Conservation (phyloP, 805 yeast species). For the Kluyveromyces starmeri region DNA sequence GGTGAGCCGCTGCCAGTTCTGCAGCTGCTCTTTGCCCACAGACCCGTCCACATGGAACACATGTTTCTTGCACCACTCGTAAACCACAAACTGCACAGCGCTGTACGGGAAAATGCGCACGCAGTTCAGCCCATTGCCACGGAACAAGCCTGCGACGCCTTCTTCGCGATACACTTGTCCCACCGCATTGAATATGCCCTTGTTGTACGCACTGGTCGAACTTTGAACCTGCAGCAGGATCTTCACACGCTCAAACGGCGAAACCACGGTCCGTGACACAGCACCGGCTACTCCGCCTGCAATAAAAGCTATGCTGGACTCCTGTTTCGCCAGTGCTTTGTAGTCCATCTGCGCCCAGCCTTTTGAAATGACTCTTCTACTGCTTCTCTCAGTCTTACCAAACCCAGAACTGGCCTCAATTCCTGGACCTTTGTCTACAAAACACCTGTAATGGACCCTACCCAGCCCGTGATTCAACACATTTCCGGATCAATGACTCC, state of each 20-base stretch:
- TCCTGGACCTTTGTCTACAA: too few relatives aligned
- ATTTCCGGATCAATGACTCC: too few relatives aligned
- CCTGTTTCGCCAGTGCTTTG: slow-evolving; percentile 13
- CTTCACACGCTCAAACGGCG: slow-evolving; percentile 92
- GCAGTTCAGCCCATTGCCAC: slow-evolving; percentile 90
- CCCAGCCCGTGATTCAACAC: not conserved
- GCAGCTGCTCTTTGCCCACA: slow-evolving; percentile 30
- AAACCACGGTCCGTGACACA: slow-evolving; percentile 79
- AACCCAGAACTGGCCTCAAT: too few relatives aligned
- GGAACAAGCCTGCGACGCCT: slow-evolving; percentile 80
- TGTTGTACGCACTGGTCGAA: slow-evolving; percentile 34
- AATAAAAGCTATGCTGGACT: slow-evolving; percentile 35
- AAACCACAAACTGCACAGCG: slow-evolving; percentile 87
- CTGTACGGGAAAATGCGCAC: slow-evolving; percentile 86
- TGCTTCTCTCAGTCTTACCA: too few relatives aligned
- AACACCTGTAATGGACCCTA: not conserved
- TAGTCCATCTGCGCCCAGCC: slow-evolving; percentile 3
- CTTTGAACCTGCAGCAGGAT: slow-evolving; percentile 84
- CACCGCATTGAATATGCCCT: slow-evolving; percentile 73
- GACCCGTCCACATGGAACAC: slow-evolving; percentile 27
- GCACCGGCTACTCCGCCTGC: slow-evolving; percentile 79
- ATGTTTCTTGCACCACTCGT: slow-evolving; percentile 49
- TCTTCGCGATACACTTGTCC: slow-evolving; percentile 77
- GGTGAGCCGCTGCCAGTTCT: slow-evolving; percentile 49
- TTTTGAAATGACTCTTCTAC: too few relatives aligned